Evolutionary conservation across 1,284 basidiomycete species (phyloP).

Genomic region (Apiotrichum domesticum): DNA sequence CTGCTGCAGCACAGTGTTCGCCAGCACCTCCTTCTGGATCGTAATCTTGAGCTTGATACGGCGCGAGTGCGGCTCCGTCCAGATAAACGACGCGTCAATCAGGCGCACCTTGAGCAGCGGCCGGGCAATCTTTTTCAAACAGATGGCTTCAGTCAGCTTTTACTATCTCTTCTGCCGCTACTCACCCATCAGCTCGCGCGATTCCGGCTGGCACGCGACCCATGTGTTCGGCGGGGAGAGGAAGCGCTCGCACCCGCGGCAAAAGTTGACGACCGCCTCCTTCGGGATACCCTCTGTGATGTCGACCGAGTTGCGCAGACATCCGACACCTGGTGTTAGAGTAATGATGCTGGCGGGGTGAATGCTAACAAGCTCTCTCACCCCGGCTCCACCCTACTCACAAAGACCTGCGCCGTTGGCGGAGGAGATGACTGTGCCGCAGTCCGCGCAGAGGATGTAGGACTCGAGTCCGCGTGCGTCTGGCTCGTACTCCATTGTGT

Average conservation of each 20-base stretch:
- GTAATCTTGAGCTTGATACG: constrained; percentile 88
- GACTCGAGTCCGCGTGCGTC: constrained; percentile 39
- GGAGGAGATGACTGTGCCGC: constrained; percentile 73
- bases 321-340: constrained; percentile 53
- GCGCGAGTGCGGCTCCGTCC: constrained; percentile 98
- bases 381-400: constrained; percentile 45
- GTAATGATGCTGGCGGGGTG: too few relatives aligned
- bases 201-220: constrained; percentile 82
- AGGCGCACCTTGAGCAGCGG: constrained; percentile 82
- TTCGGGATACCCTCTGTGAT: constrained; percentile 98
- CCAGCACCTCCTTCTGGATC: constrained; percentile 97
- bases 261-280: constrained; percentile 90
- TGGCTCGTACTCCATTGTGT: constrained; percentile 43
- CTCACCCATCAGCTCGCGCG: constrained; percentile 72
- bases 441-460: constrained; percentile 48
- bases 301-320: constrained; percentile 62
- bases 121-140: constrained; percentile 89
- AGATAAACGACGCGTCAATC: constrained; percentile 96
- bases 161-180: constrained; percentile 30
- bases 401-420: constrained; percentile 94
- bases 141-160: constrained; percentile 54
- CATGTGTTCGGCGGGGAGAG: constrained; percentile 85
- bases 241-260: constrained; percentile 93
- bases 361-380: too few relatives aligned
- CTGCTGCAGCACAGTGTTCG: constrained; percentile 92